Evolutionary conservation across 75 land plant genomes (phyloP).

Genomic region (Isoetes taiwanensis): DNA sequence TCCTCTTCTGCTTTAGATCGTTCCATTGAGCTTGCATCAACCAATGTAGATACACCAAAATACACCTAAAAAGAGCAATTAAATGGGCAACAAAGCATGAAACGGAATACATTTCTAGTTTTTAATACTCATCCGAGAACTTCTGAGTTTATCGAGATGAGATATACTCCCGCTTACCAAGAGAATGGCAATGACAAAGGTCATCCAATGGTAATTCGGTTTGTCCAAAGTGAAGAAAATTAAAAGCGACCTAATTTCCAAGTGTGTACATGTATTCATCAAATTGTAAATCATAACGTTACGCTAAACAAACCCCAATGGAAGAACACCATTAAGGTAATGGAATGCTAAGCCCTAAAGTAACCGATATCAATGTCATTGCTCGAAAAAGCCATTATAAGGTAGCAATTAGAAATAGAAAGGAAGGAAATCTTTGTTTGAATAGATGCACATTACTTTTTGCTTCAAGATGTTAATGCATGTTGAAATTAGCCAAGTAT

Average conservation of each 20-base stretch:
- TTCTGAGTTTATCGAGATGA: neutral
- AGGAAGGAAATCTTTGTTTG: too few species aligned
- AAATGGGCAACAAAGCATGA: too few species aligned
- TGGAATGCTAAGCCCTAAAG: slow-evolving; percentile 89
- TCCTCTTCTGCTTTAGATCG: slow-evolving; percentile 64
- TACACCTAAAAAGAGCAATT: slow-evolving; percentile 61
- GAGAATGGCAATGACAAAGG: slow-evolving; percentile 75
- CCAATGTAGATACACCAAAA: slow-evolving; percentile 88
- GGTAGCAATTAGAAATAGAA: too few species aligned
- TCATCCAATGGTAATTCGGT: slow-evolving; percentile 87
- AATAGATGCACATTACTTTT: too few species aligned
- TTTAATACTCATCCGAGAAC: too few species aligned
- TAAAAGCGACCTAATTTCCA: too few species aligned
- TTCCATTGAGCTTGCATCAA: slow-evolving; percentile 75
- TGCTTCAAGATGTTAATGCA: too few species aligned
- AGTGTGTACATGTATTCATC: too few species aligned
- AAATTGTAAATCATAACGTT: too few species aligned
- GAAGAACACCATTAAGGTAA: slow-evolving; percentile 76
- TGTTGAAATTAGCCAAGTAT: too few species aligned
- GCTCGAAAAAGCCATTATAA: too few species aligned
- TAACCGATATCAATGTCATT: slow-evolving; percentile 89
- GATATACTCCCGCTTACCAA: slow-evolving; percentile 35
- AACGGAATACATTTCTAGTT: too few species aligned
- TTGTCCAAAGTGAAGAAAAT: slow-evolving; percentile 44
- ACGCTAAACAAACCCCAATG: slow-evolving; percentile 79